Conservation (phyloP, 2,329 filamentous ascomycete genomes). For the Trichophyton benhamiae region DNA sequence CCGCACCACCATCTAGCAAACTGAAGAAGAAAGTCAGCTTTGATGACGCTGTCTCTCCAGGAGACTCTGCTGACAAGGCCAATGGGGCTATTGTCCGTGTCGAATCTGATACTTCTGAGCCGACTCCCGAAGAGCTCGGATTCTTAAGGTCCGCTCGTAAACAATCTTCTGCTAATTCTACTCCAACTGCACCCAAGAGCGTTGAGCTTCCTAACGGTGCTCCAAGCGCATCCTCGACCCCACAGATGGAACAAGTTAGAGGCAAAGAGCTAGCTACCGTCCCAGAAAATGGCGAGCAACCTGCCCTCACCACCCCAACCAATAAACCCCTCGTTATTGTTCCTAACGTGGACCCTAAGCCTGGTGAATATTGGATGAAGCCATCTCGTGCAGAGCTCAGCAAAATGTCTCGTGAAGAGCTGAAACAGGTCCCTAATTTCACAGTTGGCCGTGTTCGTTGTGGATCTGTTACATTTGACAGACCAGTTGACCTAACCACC, state of each 20-base stretch:
- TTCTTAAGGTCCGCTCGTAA: conserved; percentile 45
- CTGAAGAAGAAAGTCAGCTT: conserved; percentile 81
- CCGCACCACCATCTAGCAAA: conserved; percentile 26
- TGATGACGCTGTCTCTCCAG: conserved; percentile 51
- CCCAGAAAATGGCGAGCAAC: conserved; percentile 45
- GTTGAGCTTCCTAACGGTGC: conserved; percentile 14
- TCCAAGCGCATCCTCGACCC: conserved; percentile 22
- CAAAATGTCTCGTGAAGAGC: conserved; percentile 67
- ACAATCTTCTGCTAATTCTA: conserved; percentile 16
- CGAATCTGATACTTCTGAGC: conserved; percentile 41
- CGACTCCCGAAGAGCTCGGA: conserved; percentile 47
- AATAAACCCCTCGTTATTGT: conserved; percentile 22
- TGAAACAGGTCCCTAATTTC: conserved; percentile 61
- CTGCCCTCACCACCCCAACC: conserved; percentile 38
- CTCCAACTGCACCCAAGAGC: conserved; percentile 33
- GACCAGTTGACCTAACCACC: conserved; percentile 67
- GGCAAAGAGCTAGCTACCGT: conserved; percentile 69
- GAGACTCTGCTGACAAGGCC: conserved; percentile 21
- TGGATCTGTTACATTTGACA: conserved; percentile 69
- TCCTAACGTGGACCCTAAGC: conserved; percentile 38
- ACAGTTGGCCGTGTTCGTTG: conserved; percentile 71
- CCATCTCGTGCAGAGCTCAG: conserved; percentile 63
- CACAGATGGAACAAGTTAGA: conserved; percentile 59
- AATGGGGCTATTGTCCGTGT: conserved; percentile 43
- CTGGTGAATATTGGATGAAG: conserved; percentile 77